Base-by-base conservation (phyloP, 2,329 filamentous ascomycete genomes). In the Trichoderma simmonsii region DNA sequence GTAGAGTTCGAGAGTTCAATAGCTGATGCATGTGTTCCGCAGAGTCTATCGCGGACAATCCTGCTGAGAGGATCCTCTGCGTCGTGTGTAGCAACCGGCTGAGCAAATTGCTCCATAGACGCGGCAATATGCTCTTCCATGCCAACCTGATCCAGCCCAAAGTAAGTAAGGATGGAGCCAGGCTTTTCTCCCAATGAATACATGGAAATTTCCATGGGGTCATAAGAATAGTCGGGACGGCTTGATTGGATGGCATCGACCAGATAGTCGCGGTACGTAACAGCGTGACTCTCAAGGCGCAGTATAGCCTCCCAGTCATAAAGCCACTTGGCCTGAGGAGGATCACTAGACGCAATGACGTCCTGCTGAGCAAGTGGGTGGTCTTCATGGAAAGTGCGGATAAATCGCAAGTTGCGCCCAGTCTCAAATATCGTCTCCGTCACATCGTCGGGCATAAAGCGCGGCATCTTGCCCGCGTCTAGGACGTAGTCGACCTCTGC, bases 341-440 rank as follows among this genome's bases (percentile, higher is more conserved):
- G 87, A 7, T 83, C 80, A 12, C 84, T 83, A 14, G 82, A 79
- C 11, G 78, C 75, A 6, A 89, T 79, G 6, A 86, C 82, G 30
- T 84, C 83, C n/a, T 84, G 77, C 56, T 85, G 85, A 15, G 89
- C 87, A 56, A 96, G 82, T 0, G 91, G 89, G 78, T 97, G 92
- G 2, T 90, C 84, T 6, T 92, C 87, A 78, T 96, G 92, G 75
- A 92, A 89, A 26, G 85, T 83, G 75, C 90, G 88, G 62, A 97
- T 84, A 69, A 96, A 90, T 8, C 92, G 88, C 62, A 97, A 81
- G 78, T 92, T 95, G 76, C 88, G 89, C 4, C 93, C 94, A 4
- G 91, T 92, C 78, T 97, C 93, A 74, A 95, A 95, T n/a, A 96
- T 89, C 6, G 86, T 83, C 65, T 88, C 86, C 3, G 89, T 90